Evolutionary conservation across 306 rosid genomes (phyloP).

Genomic region (Pueraria montana): DNA sequence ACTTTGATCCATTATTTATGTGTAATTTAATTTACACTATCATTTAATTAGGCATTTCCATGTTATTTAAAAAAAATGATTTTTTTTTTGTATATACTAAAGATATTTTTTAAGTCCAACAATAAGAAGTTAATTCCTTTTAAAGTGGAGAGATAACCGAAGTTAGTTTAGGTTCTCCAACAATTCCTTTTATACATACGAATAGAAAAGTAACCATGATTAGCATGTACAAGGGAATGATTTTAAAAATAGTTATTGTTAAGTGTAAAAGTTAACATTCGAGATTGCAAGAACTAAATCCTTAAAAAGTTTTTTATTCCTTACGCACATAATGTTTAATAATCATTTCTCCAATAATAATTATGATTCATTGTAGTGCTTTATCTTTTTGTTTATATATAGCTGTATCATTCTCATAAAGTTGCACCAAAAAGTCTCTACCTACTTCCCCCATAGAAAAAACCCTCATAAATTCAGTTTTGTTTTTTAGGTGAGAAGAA

Average conservation of each 20-base stretch:
- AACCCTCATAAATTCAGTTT: not conserved
- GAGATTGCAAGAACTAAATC: not conserved
- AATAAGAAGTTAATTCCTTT: not conserved
- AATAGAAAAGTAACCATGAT: not conserved
- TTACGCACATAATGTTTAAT: not conserved
- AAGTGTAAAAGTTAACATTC: not conserved
- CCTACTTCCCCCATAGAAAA: not conserved
- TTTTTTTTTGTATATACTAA: not conserved
- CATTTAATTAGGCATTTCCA: not conserved
- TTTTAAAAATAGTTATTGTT: not conserved
- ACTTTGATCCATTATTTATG: not conserved
- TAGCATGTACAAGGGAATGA: not conserved
- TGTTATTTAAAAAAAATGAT: too few species aligned
- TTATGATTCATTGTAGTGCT: constrained; percentile 9
- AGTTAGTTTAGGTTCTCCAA: not conserved
- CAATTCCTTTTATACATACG: not conserved
- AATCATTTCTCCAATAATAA: constrained; percentile 30
- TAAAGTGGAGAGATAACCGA: not conserved
- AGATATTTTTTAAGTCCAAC: not conserved
- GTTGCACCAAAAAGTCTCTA: constrained; percentile 18
- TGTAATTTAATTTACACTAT: not conserved
- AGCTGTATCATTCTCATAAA: constrained; percentile 19
- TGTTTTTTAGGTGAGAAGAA: not conserved
- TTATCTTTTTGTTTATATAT: constrained; percentile 32
- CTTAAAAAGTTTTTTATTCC: not conserved